Evolutionary conservation across 179 eudicot genomes (phyloP).

Genomic region (Gypsophila paniculata): DNA sequence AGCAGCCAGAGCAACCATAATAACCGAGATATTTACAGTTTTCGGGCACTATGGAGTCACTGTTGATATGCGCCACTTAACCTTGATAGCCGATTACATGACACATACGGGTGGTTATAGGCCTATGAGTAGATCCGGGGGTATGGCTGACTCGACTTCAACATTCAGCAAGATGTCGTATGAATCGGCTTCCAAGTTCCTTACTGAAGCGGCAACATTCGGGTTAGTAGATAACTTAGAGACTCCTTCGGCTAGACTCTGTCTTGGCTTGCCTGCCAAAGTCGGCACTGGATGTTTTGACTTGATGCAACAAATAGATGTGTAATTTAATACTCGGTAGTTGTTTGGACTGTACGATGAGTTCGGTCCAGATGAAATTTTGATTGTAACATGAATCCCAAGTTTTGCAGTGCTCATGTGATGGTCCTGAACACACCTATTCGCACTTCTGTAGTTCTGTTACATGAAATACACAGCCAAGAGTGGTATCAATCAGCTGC

Average conservation of each 20-base stretch:
- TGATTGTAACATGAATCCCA: not conserved
- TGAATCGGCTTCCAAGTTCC: slow-evolving; percentile 84
- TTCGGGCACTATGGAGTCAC: slow-evolving; percentile 79
- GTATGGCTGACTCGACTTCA: slow-evolving; percentile 68
- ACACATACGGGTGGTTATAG: slow-evolving; percentile 76
- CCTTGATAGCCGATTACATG: slow-evolving; percentile 85
- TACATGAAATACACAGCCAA: too few relatives aligned
- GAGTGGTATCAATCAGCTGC: too few relatives aligned
- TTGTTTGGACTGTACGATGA: not conserved
- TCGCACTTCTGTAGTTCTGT: too few relatives aligned
- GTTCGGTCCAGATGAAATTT: slow-evolving; percentile 4
- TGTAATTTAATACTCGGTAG: slow-evolving; percentile 12
- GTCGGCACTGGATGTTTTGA: slow-evolving; percentile 94
- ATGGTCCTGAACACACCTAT: too few relatives aligned
- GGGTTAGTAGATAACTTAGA: slow-evolving; percentile 61
- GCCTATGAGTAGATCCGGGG: slow-evolving; percentile 75
- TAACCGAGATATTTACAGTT: slow-evolving; percentile 71
- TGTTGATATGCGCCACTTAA: slow-evolving; percentile 77
- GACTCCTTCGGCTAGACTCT: slow-evolving; percentile 80
- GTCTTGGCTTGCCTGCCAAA: slow-evolving; percentile 87
- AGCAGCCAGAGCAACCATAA: slow-evolving; percentile 78
- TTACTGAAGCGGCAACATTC: slow-evolving; percentile 63
- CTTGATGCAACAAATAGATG: slow-evolving; percentile 61
- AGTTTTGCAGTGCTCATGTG: not conserved
- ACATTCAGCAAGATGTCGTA: slow-evolving; percentile 79